A percentile compares a stretch with the other conserved stretches of the same genome.
Evolutionary conservation across 1,139 yeast species (phyloP).

Genomic region (Wickerhamomyces sp.): DNA sequence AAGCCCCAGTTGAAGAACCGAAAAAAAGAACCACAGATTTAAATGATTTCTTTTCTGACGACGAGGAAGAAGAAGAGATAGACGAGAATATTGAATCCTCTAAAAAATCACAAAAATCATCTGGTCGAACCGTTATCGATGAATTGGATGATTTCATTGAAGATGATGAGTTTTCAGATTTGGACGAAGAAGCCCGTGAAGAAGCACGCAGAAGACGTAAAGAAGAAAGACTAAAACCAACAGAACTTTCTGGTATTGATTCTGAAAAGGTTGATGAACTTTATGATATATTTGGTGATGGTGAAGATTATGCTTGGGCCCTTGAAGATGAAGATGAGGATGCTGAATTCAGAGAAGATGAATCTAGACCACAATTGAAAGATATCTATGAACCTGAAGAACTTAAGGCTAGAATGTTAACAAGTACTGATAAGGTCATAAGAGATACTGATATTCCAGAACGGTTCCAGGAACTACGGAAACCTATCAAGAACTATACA

Average conservation of each 20-base stretch:
- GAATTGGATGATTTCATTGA: conserved; percentile 97
- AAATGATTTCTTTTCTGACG: conserved; percentile 83
- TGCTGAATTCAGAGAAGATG: conserved; percentile 36
- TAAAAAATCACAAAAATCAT: conserved; percentile 28
- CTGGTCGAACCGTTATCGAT: conserved; percentile 39
- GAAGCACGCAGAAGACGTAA: conserved; percentile 32
- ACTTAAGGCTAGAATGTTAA: conserved; percentile 81
- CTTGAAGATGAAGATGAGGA: conserved; percentile 80
- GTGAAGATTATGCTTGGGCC: conserved; percentile 98
- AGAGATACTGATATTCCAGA: conserved; percentile 90
- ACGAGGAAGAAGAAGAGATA: conserved; percentile 49
- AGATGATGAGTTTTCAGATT: conserved; percentile 93
- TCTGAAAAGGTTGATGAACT: conserved; percentile 90
- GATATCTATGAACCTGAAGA: conserved; percentile 96
- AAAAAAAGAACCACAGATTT: conserved; percentile 38
- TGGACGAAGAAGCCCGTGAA: conserved; percentile 60
- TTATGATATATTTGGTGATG: conserved; percentile 94
- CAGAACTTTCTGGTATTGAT: conserved; percentile 74
- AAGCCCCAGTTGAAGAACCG: conserved; percentile 41
- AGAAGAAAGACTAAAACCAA: conserved; percentile 38
- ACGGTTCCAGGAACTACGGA: conserved; percentile 76
- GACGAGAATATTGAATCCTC: conserved; percentile 31
- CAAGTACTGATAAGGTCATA: conserved; percentile 87
- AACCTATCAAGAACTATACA: conserved; percentile 56
- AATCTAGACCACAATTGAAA: conserved; percentile 59